Percentiles rank a stretch among this genome's conserved stretches.
phyloP scores from a whole-genome alignment of 306 rosid species.

The Cicer judaicum region DNA sequence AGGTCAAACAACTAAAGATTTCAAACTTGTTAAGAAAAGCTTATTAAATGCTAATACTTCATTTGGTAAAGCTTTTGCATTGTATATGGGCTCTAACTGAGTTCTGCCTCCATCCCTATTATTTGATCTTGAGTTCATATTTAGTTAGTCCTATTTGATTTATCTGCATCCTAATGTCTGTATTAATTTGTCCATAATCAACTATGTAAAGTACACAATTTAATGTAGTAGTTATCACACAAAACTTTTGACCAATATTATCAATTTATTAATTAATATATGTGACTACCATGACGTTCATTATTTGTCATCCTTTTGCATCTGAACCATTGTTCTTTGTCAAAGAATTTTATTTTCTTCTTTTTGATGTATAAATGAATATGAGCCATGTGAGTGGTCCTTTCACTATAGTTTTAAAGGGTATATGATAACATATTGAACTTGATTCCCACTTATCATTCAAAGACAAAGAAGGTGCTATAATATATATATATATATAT shows the following conservation, averaged over 20 bases:
- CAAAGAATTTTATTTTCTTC: neutral
- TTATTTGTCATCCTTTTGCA: conserved; percentile 30
- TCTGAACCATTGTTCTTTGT: neutral
- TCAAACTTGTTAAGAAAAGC: conserved; percentile 11
- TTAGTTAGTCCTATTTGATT: conserved; percentile 41
- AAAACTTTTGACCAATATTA: conserved; percentile 45
- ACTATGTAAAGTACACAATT: conserved; percentile 43
- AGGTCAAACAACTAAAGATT: conserved; percentile 28
- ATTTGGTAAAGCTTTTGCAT: conserved; percentile 29
- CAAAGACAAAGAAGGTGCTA: conserved; percentile 45
- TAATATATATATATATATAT: too few relatives aligned
- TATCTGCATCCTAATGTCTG: conserved; percentile 25
- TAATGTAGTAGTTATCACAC: conserved; percentile 37
- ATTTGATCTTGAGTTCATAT: neutral
- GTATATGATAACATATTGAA: conserved; percentile 46
- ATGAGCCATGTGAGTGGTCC: conserved; percentile 59
- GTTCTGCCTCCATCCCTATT: conserved; percentile 15
- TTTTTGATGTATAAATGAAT: neutral
- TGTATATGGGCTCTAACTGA: neutral
- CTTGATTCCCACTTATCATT: conserved; percentile 46
- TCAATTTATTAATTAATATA: conserved; percentile 23
- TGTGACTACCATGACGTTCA: conserved; percentile 40
- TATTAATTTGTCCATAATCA: conserved; percentile 45
- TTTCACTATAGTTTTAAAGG: conserved; percentile 41
- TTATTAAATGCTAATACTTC: conserved; percentile 8